Conservation (phyloP, 306 rosid species). For the Sesbania bispinosa region DNA sequence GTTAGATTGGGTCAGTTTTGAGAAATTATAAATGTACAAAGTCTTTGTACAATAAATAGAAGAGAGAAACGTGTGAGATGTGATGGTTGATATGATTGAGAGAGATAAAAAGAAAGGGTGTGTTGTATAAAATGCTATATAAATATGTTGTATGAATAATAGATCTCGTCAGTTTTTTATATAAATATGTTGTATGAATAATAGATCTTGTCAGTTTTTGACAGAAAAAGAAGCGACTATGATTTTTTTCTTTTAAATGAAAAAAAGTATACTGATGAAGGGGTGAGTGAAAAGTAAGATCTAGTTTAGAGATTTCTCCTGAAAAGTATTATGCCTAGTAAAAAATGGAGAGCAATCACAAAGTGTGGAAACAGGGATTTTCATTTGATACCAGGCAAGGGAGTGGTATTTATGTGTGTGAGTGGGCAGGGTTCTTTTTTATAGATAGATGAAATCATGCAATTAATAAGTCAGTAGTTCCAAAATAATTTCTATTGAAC, state of each 20-base stretch:
- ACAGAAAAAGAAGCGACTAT: neutral
- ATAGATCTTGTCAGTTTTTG: neutral
- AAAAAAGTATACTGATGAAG: too few relatives aligned
- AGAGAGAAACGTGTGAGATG: too few relatives aligned
- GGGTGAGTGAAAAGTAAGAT: too few relatives aligned
- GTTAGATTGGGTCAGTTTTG: neutral
- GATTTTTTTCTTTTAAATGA: neutral
- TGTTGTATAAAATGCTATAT: too few relatives aligned
- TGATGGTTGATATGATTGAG: too few relatives aligned
- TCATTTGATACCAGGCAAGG: neutral
- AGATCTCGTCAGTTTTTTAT: too few relatives aligned
- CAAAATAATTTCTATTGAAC: neutral
- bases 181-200: too few relatives aligned
- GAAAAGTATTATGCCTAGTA: neutral
- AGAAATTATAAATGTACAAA: too few relatives aligned
- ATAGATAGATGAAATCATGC: neutral
- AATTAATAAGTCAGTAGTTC: neutral
- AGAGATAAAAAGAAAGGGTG: too few relatives aligned
- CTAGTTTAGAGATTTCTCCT: neutral
- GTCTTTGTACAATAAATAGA: too few relatives aligned
- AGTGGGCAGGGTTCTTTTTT: neutral
- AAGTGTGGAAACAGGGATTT: neutral
- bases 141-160: too few relatives aligned
- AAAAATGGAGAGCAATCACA: neutral
- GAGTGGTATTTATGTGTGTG: neutral